Evolutionary conservation across 768 basidiomycete genomes (phyloP).

Genomic region (Saitozyma sp.): DNA sequence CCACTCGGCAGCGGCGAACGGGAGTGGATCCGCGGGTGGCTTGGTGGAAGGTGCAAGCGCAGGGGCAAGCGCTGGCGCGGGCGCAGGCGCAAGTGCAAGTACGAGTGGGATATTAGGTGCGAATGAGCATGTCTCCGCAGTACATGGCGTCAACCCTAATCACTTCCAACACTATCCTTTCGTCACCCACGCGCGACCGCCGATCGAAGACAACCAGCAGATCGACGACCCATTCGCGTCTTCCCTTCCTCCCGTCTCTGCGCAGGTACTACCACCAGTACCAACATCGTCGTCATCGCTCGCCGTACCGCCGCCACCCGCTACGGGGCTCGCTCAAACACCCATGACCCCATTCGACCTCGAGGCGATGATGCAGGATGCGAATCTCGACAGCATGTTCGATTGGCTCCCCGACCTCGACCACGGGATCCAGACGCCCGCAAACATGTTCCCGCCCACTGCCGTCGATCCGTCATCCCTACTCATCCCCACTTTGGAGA

Average conservation of each 20-base stretch:
- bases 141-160: too few species aligned
- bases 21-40: background rate
- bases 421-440: constrained; percentile 7
- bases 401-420: constrained; percentile 42
- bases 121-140: too few species aligned
- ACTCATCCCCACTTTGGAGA: background rate
- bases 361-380: constrained; percentile 32
- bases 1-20: background rate
- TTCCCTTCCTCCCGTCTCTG: background rate
- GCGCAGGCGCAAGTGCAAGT: background rate
- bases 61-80: background rate
- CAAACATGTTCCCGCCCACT: background rate
- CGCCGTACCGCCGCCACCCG: background rate
- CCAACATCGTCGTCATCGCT: background rate
- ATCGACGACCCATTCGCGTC: background rate
- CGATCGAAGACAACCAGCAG: constrained; percentile 1
- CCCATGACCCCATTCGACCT: constrained; percentile 39
- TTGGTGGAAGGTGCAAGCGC: background rate
- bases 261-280: too few species aligned
- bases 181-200: constrained; percentile 5
- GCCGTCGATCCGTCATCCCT: constrained; percentile 2
- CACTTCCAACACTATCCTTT: background rate
- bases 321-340: background rate
- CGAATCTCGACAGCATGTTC: constrained; percentile 33
- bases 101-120: too few species aligned